Base-by-base conservation (phyloP, 805 yeast species). In the Teunomyces aglyptinius region DNA sequence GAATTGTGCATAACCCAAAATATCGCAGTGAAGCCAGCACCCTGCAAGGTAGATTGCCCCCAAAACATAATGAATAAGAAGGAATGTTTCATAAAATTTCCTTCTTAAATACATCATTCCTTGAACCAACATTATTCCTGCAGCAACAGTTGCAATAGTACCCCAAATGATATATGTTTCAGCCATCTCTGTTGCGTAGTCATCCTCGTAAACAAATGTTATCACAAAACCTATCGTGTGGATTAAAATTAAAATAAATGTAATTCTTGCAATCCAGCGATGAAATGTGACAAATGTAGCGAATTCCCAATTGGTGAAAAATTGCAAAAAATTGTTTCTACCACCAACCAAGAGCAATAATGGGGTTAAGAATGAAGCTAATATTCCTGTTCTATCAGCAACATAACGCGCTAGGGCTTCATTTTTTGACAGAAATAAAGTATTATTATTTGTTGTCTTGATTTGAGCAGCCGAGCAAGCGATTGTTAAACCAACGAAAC, bases 331-430 rank as follows among this genome's bases (percentile, higher is more conserved):
- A 35, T 59, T 58, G 51, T 59, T 57, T 20, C 62, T 46, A 11
- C 61, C 61, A 15, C 54, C 59, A 44, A 55, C 52, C 31, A 57
- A 47, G 6, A 57, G 33, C 40, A 57, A 38, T 7, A 39, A 45
- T 5, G 59, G 61, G 19, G 55, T 49, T 28, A 55, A 7, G 48
- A 73, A 68, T 2, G 71, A 60, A 7, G 57, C 62, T 35, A 80
- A 57, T 24, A 82, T 70, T 3, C 81, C 85, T 2, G 81, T 54
- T 55, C 87, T 67, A 53, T 80, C 80, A 33, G 76, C 81, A 42
- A 61, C 51, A 43, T 70, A 73, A 28, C 61, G 46, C 39, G 42
- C 32, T 27, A 54, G 41, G 2, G 58, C 57, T 8, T 19, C 29
- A 3, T 19, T 20, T 18, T 33, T 49, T 18, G 38, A 24, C 26